Evolutionary conservation across 1,139 yeast genomes (phyloP).

Genomic region (Candida tropicalis): DNA sequence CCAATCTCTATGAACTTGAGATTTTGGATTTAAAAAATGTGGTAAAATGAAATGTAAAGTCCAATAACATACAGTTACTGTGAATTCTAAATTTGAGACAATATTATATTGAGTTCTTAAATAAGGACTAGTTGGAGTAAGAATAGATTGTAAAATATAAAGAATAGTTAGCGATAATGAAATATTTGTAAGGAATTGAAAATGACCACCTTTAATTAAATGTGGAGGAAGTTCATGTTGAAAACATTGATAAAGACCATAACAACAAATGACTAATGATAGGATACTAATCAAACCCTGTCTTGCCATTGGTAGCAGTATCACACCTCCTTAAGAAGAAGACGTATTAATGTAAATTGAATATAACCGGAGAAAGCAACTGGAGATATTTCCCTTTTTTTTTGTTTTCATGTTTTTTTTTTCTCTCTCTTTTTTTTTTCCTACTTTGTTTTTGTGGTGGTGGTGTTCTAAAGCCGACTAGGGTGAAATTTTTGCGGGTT

Average conservation of each 20-base stretch:
- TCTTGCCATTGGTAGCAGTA: constrained; percentile 9
- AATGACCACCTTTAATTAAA: constrained; percentile 55
- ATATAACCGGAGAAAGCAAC: too few species aligned
- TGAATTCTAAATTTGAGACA: constrained; percentile 22
- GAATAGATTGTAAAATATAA: constrained; percentile 8
- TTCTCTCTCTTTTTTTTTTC: too few species aligned
- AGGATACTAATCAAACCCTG: constrained; percentile 11
- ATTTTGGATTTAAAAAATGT: constrained; percentile 21
- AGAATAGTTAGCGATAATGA: constrained; percentile 24
- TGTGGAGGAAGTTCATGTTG: constrained; percentile 36
- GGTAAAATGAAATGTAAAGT: constrained; percentile 22
- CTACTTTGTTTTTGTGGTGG: too few species aligned
- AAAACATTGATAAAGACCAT: constrained; percentile 14
- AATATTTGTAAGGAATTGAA: constrained; percentile 64
- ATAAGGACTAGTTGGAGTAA: constrained; percentile 2
- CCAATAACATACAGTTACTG: constrained; percentile 29
- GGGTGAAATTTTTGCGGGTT: too few species aligned
- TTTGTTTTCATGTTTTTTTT: too few species aligned
- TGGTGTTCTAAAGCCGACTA: too few species aligned
- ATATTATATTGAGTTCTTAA: constrained; percentile 14
- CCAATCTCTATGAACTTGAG: constrained; percentile 18
- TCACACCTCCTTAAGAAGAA: too few species aligned
- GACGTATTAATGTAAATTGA: not conserved
- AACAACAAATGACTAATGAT: constrained; percentile 11
- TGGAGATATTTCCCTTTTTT: too few species aligned